Percentiles rank a stretch among this genome's conserved stretches.
These are phyloP conservation scores for Cicer cuneatum DNA, from an alignment of 306 rosid genomes.

Conservation along the genomic window DNA sequence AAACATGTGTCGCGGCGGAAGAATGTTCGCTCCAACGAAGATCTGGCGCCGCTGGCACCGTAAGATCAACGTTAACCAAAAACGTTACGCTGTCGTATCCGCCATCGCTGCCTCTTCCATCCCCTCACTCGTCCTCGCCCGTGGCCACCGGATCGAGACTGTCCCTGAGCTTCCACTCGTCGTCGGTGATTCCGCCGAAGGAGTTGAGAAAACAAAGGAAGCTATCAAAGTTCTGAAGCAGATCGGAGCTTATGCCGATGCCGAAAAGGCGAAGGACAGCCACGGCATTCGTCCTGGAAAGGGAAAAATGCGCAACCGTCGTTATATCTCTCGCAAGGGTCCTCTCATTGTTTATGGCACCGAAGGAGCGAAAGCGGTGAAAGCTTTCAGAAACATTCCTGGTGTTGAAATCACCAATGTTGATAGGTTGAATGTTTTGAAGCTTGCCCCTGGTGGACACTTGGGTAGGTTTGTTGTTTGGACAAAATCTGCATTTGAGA, in stretches of 20 bases:
- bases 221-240: background rate
- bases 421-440: constrained; percentile 14
- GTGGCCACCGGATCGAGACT: constrained; percentile 72
- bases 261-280: background rate
- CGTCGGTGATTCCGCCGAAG: background rate
- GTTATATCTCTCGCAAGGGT: background rate
- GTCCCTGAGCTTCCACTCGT: constrained; percentile 64
- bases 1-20: constrained; percentile 16
- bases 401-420: constrained; percentile 15
- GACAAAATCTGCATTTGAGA: constrained; percentile 16
- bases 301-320: background rate
- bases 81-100: background rate
- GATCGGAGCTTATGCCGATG: constrained; percentile 14
- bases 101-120: constrained; percentile 50
- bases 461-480: constrained; percentile 20
- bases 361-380: constrained; percentile 7
- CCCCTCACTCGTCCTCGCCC: constrained; percentile 71
- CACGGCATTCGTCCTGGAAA: constrained; percentile 3
- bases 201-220: constrained; percentile 4
- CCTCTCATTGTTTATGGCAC: background rate
- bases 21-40: constrained; percentile 7
- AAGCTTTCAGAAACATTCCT: constrained; percentile 12
- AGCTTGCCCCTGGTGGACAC: constrained; percentile 22
- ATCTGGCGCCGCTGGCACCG: background rate
- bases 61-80: constrained; percentile 3